Base-by-base conservation (phyloP, 2,329 filamentous ascomycete species). In the Nannizzia gypsea region DNA sequence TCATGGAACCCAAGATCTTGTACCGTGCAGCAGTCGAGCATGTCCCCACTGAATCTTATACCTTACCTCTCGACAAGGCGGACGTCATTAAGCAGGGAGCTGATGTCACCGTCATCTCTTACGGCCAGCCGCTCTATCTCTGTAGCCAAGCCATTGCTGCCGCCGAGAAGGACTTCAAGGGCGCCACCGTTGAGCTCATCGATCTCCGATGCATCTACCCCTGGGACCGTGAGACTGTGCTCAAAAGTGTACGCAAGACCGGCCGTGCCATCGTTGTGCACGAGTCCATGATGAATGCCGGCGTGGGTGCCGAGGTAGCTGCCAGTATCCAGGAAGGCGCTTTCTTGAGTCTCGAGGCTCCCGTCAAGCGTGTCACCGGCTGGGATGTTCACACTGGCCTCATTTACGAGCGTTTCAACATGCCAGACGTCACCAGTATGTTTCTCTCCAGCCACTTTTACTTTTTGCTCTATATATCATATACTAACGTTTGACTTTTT, bases 1-100 rank as follows among this genome's bases (percentile, higher is more conserved):
- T 96, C 73, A 85, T 96, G 85, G 91, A 96, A 71, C 91, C 91
- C 50, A 96, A 96, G 76, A 88, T 93, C 54, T 78, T 96, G 11
- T 96, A 96, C 72, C 86, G 91, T 20, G 90, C 91, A 0, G 89
- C 91, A 0, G 89, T 95, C 28, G 91, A 96, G 73, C 89, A 96
- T 71, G 91, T 96, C 0, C 91, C 91, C 0, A 82, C 85, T 0
- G 86, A 84, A 22, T 77, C 88, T 2, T 96, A 93, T 71, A 84
- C 85, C n/a, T 80, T 96, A 13, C 90, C 90, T 0, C 78, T 96
- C 9, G 89, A 86, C 66, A 92, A 89, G 71, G 91, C 91, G 0
- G 90, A 96, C 70, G 74, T 95, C 0, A 70, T 96, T 22, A 92
- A 90, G 72, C 78, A 85, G 59, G 91, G 91, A 50, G 86, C 82